These are phyloP conservation scores for Aspergillus haitiensis DNA, from an alignment of 495 filamentous ascomycete species.

Conservation along the genomic window DNA sequence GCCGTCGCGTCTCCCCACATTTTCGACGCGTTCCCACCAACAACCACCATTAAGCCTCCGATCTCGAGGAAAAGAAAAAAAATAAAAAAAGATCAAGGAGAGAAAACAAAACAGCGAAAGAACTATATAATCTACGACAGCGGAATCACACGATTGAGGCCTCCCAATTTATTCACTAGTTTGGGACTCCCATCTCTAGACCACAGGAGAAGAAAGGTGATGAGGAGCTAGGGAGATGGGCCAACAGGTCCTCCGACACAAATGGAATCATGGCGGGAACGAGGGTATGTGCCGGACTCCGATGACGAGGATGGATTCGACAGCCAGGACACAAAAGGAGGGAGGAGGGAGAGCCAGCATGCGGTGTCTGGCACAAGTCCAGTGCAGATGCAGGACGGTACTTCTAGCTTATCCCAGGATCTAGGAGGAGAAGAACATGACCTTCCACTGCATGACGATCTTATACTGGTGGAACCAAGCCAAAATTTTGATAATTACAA, in stretches of 20 bases:
- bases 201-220: constrained; percentile 16
- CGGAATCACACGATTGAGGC: too few relatives aligned
- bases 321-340: constrained; percentile 31
- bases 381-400: constrained; percentile 4
- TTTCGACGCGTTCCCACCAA: constrained; percentile 37
- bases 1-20: constrained; percentile 36
- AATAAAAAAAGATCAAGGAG: too few relatives aligned
- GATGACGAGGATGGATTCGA: constrained; percentile 58
- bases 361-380: constrained; percentile 22
- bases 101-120: too few relatives aligned
- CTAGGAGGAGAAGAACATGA: not conserved
- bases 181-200: too few relatives aligned
- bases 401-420: not conserved
- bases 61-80: too few relatives aligned
- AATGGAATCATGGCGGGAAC: constrained; percentile 64
- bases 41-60: not conserved
- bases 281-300: constrained; percentile 63
- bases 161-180: too few relatives aligned
- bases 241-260: constrained; percentile 40
- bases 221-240: constrained; percentile 45
- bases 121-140: too few relatives aligned
- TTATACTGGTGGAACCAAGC: not conserved
- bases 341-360: constrained; percentile 12
- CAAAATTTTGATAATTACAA: not conserved
- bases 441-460: not conserved